Evolutionary conservation across 257 asterid species (phyloP), one percentile per base, ranked within the genome.

Genomic region (Nemophila menziesii): DNA sequence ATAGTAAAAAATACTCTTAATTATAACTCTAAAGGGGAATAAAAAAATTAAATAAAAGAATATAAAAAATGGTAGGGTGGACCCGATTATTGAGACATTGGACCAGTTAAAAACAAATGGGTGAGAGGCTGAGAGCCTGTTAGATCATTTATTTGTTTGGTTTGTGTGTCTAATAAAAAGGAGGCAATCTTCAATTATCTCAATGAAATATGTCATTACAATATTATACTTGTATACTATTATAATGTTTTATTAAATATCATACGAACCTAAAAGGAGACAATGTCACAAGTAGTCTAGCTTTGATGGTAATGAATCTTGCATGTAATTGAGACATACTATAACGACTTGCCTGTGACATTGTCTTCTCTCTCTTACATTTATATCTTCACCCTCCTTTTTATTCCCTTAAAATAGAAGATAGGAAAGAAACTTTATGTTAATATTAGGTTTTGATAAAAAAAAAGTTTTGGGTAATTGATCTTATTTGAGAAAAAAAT

Each of bases 141-240:
- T 50, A 49, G 69, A 54, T 66, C 73, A 79, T 77, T 79, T 67
- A 79, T 64, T 83, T 70, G 60, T 68, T 66, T 60, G 75, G 79
- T 69, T 72, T 62, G 42, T 64, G 55, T 83, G 86, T 77, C 77
- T 65, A 77, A 61, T 54, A 48, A 74, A 72, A 71, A 57, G 75
- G 80, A 64, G 74, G 71, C 87, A 75, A 58, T 58, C 48, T 62
- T 66, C 80, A 60, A 72, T 79, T 70, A 74, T 72, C 52, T 51
- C 48, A 54, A 51, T 63, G 63, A 46, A 54, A 51, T 43, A 55
- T 62, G 65, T 54, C 63, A 62, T 13, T 41, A 26, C 51, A 16
- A 38, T 51, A 33, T 43, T 8, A 15, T 23, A 18, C n/a, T n/a
- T n/a, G n/a, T n/a, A n/a, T n/a, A n/a, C n/a, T n/a, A n/a, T n/a